phyloP scores from a whole-genome alignment of 305 asterid genomes.

The Solanum hybrid region DNA sequence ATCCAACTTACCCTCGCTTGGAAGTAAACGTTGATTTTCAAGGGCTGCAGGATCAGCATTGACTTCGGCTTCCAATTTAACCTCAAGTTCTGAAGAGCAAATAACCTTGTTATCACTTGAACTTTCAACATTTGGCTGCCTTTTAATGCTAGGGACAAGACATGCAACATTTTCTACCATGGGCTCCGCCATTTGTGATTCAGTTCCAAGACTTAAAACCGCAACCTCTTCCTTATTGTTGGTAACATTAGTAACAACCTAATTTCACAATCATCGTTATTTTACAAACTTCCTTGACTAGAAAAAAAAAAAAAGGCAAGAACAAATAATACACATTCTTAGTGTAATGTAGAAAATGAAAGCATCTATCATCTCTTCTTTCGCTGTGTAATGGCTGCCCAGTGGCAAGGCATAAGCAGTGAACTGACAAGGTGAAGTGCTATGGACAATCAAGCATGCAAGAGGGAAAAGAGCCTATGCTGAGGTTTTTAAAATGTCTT shows the following conservation, averaged over 20 bases:
- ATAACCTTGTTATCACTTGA: constrained; percentile 25
- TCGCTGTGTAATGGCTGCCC: background rate
- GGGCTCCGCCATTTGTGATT: constrained; percentile 30
- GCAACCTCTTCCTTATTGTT: constrained; percentile 28
- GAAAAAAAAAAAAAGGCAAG: background rate
- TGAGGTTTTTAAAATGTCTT: background rate
- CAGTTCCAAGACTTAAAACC: constrained; percentile 23
- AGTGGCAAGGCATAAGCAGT: background rate
- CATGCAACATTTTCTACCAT: constrained; percentile 21
- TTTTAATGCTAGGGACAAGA: constrained; percentile 23
- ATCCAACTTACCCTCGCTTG: constrained; percentile 26
- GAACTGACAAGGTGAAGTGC: background rate
- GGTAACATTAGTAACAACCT: constrained; percentile 33
- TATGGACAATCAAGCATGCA: background rate
- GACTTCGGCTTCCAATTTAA: constrained; percentile 34
- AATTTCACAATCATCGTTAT: constrained; percentile 9
- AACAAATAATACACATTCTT: background rate
- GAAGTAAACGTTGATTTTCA: constrained; percentile 19
- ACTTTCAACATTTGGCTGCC: constrained; percentile 22
- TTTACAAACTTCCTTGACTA: background rate
- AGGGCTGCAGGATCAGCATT: constrained; percentile 24
- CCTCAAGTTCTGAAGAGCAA: constrained; percentile 33
- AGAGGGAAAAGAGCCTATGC: background rate
- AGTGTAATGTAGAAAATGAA: background rate
- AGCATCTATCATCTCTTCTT: background rate